phyloP scores from a whole-genome alignment of 2,329 filamentous ascomycete genomes.

The Cyphellophora attinorum region DNA sequence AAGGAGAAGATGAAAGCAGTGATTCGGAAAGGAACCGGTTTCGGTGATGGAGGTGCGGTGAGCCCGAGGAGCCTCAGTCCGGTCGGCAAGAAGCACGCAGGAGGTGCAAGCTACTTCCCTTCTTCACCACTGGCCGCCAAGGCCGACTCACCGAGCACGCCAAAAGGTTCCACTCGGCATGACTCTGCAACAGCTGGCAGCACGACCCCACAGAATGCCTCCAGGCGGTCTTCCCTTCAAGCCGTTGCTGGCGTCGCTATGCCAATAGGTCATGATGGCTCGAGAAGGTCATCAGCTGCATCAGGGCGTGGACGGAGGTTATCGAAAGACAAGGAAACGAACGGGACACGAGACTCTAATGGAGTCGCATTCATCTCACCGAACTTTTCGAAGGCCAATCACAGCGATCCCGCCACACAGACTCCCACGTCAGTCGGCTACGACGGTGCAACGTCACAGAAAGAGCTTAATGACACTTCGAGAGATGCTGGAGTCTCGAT shows the following conservation, averaged over 20 bases:
- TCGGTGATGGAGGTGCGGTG: constrained; percentile 13
- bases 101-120: constrained; percentile 6
- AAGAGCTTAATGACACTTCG: constrained; percentile 8
- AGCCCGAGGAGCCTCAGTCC: constrained; percentile 18
- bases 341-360: not conserved
- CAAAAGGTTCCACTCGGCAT: not conserved
- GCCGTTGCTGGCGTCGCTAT: constrained; percentile 8
- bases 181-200: constrained; percentile 2
- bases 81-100: constrained; percentile 2
- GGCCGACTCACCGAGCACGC: constrained; percentile 1
- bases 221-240: constrained; percentile 6
- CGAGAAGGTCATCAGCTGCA: constrained; percentile 1
- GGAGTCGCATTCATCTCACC: not conserved
- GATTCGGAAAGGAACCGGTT: constrained; percentile 26
- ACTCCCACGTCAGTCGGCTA: not conserved
- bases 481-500: constrained; percentile 15
- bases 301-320: not conserved
- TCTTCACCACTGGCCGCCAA: constrained; percentile 13
- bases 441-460: not conserved
- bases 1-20: constrained; percentile 44
- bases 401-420: not conserved
- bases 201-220: constrained; percentile 5
- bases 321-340: not conserved
- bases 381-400: not conserved
- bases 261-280: constrained; percentile 2